Conservation (phyloP, 257 asterid species). For the Penstemon newberryi region DNA sequence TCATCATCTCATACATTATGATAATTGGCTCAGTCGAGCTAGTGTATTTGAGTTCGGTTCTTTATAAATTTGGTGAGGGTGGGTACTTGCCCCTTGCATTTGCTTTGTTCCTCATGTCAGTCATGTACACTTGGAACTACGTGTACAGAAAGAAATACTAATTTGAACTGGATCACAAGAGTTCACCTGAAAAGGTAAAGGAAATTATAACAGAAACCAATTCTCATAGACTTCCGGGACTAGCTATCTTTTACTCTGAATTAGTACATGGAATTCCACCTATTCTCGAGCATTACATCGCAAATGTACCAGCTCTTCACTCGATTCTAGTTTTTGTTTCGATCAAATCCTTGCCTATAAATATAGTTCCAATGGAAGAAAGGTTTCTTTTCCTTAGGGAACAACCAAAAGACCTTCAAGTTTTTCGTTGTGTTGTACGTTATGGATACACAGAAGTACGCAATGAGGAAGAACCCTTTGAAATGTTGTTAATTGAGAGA, state of each 20-base stretch:
- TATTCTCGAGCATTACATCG: constrained; percentile 55
- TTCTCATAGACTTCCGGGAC: constrained; percentile 42
- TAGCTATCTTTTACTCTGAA: constrained; percentile 62
- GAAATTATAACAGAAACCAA: constrained; percentile 28
- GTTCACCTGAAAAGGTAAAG: constrained; percentile 36
- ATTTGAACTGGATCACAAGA: constrained; percentile 51
- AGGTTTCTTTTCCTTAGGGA: constrained; percentile 55
- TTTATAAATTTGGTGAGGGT: constrained; percentile 53
- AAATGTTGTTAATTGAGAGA: constrained; percentile 37
- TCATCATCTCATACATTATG: constrained; percentile 33
- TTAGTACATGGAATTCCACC: constrained; percentile 75
- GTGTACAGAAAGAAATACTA: constrained; percentile 46
- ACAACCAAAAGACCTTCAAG: constrained; percentile 39
- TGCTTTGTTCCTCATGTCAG: constrained; percentile 38
- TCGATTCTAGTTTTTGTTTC: constrained; percentile 54
- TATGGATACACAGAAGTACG: constrained; percentile 58
- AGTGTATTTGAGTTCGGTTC: constrained; percentile 47
- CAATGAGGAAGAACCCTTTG: constrained; percentile 45
- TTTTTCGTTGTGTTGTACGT: constrained; percentile 58
- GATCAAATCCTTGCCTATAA: constrained; percentile 50
- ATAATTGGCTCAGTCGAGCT: constrained; percentile 45
- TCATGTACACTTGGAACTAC: constrained; percentile 55
- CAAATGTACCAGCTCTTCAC: constrained; percentile 54
- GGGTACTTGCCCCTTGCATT: constrained; percentile 57
- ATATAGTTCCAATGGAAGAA: constrained; percentile 49